Evolutionary conservation across 2,329 filamentous ascomycete species (phyloP).

Genomic region (Phaeosphaeria sp.): DNA sequence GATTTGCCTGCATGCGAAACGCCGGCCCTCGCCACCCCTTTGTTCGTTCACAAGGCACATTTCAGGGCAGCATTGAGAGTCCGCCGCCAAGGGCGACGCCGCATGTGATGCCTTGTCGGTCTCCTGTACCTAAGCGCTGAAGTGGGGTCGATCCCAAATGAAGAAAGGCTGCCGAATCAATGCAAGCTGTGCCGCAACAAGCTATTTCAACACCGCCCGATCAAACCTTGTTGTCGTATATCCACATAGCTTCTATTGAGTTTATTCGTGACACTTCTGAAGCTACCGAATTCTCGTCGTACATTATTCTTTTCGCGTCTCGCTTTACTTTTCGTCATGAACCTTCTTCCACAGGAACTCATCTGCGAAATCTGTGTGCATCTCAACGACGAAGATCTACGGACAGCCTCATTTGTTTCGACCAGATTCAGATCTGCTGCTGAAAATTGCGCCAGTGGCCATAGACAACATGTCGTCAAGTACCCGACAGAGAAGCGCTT

Average conservation of each 20-base stretch:
- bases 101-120: neutral
- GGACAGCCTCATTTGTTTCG: constrained; percentile 1
- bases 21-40: too few relatives aligned
- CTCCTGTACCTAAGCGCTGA: neutral
- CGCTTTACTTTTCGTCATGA: neutral
- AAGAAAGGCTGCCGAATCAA: neutral
- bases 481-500: neutral
- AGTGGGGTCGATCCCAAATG: neutral
- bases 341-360: neutral
- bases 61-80: too few relatives aligned
- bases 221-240: neutral
- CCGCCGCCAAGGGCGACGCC: neutral
- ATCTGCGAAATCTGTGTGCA: neutral
- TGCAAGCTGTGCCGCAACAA: neutral
- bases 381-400: neutral
- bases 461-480: neutral
- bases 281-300: neutral
- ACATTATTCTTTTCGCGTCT: neutral
- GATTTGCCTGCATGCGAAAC: too few relatives aligned
- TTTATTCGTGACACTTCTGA: too few relatives aligned
- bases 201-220: neutral
- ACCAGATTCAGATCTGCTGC: neutral
- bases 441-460: neutral
- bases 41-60: too few relatives aligned
- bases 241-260: too few relatives aligned